phyloP scores from a whole-genome alignment of 805 yeast species.

The Metahyphopichia silvanorum region DNA sequence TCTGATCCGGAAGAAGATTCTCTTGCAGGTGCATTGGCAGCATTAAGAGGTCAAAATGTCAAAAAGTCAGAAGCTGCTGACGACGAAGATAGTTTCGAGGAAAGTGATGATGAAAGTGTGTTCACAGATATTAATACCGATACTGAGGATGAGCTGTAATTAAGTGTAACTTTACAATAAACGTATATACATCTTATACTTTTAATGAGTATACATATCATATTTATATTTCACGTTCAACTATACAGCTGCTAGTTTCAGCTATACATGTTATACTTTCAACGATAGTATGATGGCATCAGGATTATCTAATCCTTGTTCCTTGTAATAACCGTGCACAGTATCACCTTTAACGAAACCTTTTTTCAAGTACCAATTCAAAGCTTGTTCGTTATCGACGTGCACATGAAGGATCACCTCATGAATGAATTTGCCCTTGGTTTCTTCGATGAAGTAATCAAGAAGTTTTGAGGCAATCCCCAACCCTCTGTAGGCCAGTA shows the following conservation, averaged over 20 bases:
- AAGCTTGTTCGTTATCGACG: constrained; percentile 35
- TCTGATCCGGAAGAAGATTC: constrained; percentile 75
- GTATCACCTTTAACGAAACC: constrained; percentile 44
- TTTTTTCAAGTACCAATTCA: constrained; percentile 48
- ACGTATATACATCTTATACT: too few relatives aligned
- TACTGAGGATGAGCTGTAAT: constrained; percentile 40
- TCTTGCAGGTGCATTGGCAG: constrained; percentile 72
- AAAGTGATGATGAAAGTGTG: constrained; percentile 33
- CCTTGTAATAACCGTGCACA: constrained; percentile 45
- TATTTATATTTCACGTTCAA: too few relatives aligned
- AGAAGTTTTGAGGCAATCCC: constrained; percentile 64
- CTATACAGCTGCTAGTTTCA: too few relatives aligned
- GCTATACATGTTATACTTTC: constrained; percentile 23
- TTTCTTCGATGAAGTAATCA: constrained; percentile 52
- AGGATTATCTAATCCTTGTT: constrained; percentile 42
- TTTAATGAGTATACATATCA: too few relatives aligned
- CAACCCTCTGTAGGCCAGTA: constrained; percentile 56
- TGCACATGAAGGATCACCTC: constrained; percentile 55
- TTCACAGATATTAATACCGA: constrained; percentile 46
- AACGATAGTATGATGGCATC: constrained; percentile 44
- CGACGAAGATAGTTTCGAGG: constrained; percentile 36
- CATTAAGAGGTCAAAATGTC: constrained; percentile 60
- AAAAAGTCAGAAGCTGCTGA: constrained; percentile 26
- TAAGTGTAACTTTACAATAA: constrained; percentile 11
- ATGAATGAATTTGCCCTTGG: constrained; percentile 52